Evolutionary conservation across 495 filamentous ascomycete species (phyloP).

Genomic region (Annulohypoxylon nitens): DNA sequence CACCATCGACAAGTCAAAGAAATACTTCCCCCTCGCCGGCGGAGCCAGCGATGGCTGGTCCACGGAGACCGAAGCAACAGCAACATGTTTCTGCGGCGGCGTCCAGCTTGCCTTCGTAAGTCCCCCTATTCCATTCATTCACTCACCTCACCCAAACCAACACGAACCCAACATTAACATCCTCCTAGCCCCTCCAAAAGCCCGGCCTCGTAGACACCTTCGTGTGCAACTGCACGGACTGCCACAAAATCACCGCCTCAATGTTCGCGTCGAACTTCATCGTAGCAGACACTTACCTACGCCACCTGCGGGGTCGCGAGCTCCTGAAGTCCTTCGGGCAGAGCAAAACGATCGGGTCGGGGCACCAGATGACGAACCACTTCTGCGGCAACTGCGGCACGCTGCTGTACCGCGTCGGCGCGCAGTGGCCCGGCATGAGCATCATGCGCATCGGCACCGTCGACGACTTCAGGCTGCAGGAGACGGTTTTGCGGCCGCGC

Average conservation of each 20-base stretch:
- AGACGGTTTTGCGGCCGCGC: conserved; percentile 63
- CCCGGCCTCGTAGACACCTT: conserved; percentile 64
- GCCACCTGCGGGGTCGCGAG: conserved; percentile 62
- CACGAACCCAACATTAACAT: background rate
- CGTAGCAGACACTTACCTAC: conserved; percentile 56
- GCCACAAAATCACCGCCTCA: conserved; percentile 70
- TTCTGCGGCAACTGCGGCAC: conserved; percentile 68
- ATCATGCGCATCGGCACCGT: conserved; percentile 67
- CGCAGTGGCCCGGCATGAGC: conserved; percentile 53
- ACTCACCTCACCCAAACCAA: background rate
- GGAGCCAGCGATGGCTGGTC: conserved; percentile 54
- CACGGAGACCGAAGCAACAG: conserved; percentile 35
- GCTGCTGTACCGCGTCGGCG: conserved; percentile 64
- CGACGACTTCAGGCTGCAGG: conserved; percentile 66
- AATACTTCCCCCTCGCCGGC: conserved; percentile 47
- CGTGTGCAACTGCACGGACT: conserved; percentile 70
- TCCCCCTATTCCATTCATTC: conserved; percentile 29
- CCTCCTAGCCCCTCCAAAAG: conserved; percentile 40
- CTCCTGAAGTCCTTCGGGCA: conserved; percentile 59
- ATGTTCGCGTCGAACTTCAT: conserved; percentile 71
- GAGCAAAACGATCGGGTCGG: conserved; percentile 55
- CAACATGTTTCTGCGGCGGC: conserved; percentile 59
- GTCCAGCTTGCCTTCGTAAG: conserved; percentile 67
- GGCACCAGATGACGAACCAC: conserved; percentile 66
- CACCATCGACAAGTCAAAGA: conserved; percentile 28